Conservation (phyloP, 768 basidiomycete genomes). For the Boletus subcaerulescens region DNA sequence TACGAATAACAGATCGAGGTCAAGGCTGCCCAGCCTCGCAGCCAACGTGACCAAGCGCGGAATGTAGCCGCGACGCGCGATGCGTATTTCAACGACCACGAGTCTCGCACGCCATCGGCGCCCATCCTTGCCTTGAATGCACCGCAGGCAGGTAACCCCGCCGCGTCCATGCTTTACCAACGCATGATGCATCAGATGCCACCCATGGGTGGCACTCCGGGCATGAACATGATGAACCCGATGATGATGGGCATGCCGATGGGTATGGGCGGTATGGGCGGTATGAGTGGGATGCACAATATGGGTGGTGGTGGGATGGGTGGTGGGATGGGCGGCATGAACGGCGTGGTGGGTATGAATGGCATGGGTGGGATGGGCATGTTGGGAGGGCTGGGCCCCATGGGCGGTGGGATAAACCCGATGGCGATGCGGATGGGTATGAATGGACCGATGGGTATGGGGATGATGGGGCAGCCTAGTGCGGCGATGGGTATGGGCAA, state of each 20-base stretch:
- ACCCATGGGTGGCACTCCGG: conserved; percentile 43
- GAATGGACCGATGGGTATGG: conserved; percentile 36
- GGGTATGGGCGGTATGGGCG: conserved; percentile 43
- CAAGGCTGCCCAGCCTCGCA: conserved; percentile 74
- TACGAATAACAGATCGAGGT: conserved; percentile 63
- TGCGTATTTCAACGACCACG: conserved; percentile 34
- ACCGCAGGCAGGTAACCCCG: conserved; percentile 37
- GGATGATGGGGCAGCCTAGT: conserved; percentile 31
- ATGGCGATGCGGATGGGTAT: conserved; percentile 38
- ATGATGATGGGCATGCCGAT: conserved; percentile 48
- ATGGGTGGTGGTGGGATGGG: conserved; percentile 10
- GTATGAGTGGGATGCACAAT: conserved; percentile 35
- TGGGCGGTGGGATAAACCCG: conserved; percentile 25
- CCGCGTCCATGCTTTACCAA: conserved; percentile 33
- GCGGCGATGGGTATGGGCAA: conserved; percentile 19
- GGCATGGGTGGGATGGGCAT: conserved; percentile 37
- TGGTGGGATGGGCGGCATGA: conserved; percentile 24
- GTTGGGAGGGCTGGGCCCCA: conserved; percentile 31
- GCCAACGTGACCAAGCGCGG: conserved; percentile 55
- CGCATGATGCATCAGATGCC: conserved; percentile 40
- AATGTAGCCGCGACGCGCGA: conserved; percentile 26
- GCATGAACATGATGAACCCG: conserved; percentile 51
- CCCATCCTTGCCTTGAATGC: conserved; percentile 31
- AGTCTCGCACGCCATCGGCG: conserved; percentile 34
- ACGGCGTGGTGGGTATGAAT: conserved; percentile 15